Evolutionary conservation across 2,329 filamentous ascomycete genomes (phyloP).

Genomic region (Epichloe brachyelytri): DNA sequence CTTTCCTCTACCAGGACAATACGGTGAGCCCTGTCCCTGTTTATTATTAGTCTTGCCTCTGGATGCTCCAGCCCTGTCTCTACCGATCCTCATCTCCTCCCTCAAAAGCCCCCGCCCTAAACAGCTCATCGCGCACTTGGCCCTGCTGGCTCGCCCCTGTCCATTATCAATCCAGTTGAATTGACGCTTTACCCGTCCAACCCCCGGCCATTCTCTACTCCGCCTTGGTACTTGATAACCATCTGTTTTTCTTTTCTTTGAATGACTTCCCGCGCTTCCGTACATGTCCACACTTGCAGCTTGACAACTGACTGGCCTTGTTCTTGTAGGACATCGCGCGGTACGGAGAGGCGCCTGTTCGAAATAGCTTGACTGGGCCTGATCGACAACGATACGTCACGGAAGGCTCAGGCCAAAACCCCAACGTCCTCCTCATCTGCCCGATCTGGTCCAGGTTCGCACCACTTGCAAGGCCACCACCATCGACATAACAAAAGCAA

Average conservation of each 20-base stretch:
- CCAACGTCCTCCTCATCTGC: constrained; percentile 51
- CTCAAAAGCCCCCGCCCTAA: neutral
- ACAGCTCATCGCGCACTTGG: neutral
- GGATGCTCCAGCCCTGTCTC: neutral
- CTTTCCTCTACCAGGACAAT: constrained; percentile 85
- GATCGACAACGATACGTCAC: constrained; percentile 55
- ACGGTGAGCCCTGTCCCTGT: constrained; percentile 38
- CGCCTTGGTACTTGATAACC: neutral
- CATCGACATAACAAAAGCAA: constrained; percentile 59
- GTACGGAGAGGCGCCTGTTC: constrained; percentile 66
- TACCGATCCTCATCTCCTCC: constrained; percentile 1
- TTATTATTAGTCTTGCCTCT: constrained; percentile 2
- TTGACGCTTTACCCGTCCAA: neutral
- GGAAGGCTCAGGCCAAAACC: constrained; percentile 33
- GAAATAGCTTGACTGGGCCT: constrained; percentile 53
- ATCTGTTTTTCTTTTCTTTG: neutral
- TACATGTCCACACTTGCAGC: neutral
- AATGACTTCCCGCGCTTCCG: neutral
- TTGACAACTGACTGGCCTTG: neutral
- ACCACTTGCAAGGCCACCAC: constrained; percentile 52
- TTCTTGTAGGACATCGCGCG: constrained; percentile 53
- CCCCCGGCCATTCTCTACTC: neutral
- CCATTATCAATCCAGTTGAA: neutral
- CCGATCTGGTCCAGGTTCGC: constrained; percentile 44
- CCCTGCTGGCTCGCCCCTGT: neutral